Evolutionary conservation across 352 stramenopile genomes (phyloP).

Genomic region (Pythium volutum): DNA sequence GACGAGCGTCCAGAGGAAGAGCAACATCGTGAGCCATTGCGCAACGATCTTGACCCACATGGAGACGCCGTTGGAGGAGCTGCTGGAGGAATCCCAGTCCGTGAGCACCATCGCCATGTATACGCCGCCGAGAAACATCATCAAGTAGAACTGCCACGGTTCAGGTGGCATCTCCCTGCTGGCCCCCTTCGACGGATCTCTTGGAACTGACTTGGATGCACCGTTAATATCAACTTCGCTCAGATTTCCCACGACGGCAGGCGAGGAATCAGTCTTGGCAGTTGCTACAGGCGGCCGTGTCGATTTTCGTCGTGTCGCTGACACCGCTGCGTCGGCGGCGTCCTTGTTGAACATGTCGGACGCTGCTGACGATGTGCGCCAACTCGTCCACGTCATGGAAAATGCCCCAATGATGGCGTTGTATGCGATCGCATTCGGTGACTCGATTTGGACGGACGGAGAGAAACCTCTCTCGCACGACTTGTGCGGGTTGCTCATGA

Average conservation of each 20-base stretch:
- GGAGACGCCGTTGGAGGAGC: slow-evolving; percentile 64
- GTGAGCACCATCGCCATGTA: slow-evolving; percentile 96
- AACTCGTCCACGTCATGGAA: slow-evolving; percentile 66
- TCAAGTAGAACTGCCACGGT: slow-evolving; percentile 93
- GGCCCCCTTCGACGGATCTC: background rate
- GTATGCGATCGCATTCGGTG: slow-evolving; percentile 21
- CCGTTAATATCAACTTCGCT: slow-evolving; percentile 9
- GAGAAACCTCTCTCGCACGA: slow-evolving; percentile 30
- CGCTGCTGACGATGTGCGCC: slow-evolving; percentile 59
- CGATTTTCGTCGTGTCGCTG: slow-evolving; percentile 12
- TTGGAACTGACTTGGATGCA: background rate
- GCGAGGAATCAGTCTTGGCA: slow-evolving; percentile 16
- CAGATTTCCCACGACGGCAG: slow-evolving; percentile 56
- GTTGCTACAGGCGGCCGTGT: slow-evolving; percentile 1
- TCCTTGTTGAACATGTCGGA: slow-evolving; percentile 70
- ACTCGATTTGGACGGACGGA: background rate
- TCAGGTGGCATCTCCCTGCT: slow-evolving; percentile 36
- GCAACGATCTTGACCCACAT: slow-evolving; percentile 96
- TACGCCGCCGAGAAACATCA: slow-evolving; percentile 88
- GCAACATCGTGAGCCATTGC: slow-evolving; percentile 91
- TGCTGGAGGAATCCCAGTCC: slow-evolving; percentile 89
- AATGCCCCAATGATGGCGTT: slow-evolving; percentile 61
- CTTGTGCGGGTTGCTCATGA: slow-evolving; percentile 55
- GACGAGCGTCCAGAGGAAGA: slow-evolving; percentile 95
- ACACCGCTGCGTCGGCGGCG: slow-evolving; percentile 19